Base-by-base conservation (phyloP, 2,329 filamentous ascomycete species). In the Penicillium sp. region DNA sequence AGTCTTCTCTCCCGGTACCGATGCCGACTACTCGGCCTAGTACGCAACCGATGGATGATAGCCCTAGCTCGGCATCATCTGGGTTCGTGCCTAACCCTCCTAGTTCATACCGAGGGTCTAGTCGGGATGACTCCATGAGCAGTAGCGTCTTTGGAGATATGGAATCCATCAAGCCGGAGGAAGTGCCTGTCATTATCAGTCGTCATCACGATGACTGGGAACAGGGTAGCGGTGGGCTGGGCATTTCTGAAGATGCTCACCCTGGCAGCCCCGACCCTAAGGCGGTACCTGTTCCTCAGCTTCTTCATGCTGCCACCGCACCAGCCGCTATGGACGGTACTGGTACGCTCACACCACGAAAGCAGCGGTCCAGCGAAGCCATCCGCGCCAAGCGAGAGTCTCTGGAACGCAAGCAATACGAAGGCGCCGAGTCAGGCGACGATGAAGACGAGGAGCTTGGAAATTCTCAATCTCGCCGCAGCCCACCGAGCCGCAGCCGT, bases 391-490 rank as follows among this genome's bases (percentile, higher is more conserved):
- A 89, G 70, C 84, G 88, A 26, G 88, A 91, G 58, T 86, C 85
- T 6, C 73, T 90, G 27, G 90, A 96, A 64, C 90, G 84, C 62
- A 83, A 85, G 37, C 82, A 84, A 4, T 70, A 85, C 30, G 90
- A 96, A 62, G 86, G 89, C 49, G 85, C 84, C 12, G 93, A 97
- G 64, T 96, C 90, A 24, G 92, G 92, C 4, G 93, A 97, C 64
- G 93, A 97, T 62, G 93, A 97, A 72, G 93, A 97, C 59, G 92
- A 97, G 53, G 93, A 96, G 65, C 80, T 95, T 4, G 91, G 90
- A 7, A 79, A 80, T 61, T 66, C 75, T 13, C 77, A 76, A 62
- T 71, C 72, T 52, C 78, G 75, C 54, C 78, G 75, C 73, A 88
- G 71, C 70, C 76, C 76, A 43, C 60, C 80, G 63, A 55, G 77